These are phyloP conservation scores for Leishmania braziliensis DNA, from an alignment of 208 protist genomes.

Conservation along the genomic window DNA sequence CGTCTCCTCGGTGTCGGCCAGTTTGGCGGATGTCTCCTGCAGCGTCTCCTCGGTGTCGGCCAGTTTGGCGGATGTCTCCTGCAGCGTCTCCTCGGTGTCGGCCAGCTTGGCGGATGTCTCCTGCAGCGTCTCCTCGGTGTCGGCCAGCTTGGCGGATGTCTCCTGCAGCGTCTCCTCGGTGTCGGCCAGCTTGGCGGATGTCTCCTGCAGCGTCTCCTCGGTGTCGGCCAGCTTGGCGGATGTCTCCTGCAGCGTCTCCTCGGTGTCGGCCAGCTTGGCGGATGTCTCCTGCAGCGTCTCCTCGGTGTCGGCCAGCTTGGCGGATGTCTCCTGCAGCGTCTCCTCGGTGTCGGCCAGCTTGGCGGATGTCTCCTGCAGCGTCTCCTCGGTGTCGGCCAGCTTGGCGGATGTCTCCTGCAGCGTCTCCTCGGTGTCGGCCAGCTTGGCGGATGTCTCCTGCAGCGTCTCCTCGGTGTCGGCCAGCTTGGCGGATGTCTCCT, in stretches of 20 bases:
- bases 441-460: not conserved
- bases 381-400: not conserved
- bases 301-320: not conserved
- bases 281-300: not conserved
- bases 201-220: not conserved
- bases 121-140: not conserved
- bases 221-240: not conserved
- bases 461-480: not conserved
- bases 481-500: too few relatives aligned
- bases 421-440: not conserved
- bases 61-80: not conserved
- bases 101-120: not conserved
- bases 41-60: not conserved
- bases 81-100: not conserved
- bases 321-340: not conserved
- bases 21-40: not conserved
- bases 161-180: not conserved
- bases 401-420: not conserved
- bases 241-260: not conserved
- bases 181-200: not conserved
- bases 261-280: not conserved
- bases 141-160: not conserved
- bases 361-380: not conserved
- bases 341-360: not conserved
- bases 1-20: not conserved